Conservation (phyloP, 2,329 filamentous ascomycete species). For the Coleophoma crateriformis region DNA sequence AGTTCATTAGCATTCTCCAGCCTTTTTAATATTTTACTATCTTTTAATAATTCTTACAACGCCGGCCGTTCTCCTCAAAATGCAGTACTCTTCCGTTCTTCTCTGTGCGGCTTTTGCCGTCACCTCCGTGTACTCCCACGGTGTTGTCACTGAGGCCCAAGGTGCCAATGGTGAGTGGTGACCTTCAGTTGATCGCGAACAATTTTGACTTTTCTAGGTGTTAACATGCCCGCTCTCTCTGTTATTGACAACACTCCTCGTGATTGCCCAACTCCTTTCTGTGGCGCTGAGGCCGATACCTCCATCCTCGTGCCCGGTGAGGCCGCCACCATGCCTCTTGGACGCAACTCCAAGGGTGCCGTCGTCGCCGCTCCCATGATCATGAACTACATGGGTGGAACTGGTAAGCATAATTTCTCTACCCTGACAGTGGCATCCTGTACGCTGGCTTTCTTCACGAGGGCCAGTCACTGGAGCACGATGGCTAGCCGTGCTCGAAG, state of each 20-base stretch:
- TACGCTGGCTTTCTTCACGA: too few species aligned
- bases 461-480: too few species aligned
- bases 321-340: slow-evolving; percentile 48
- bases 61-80: slow-evolving; percentile 20
- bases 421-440: too few species aligned
- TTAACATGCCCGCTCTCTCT: slow-evolving; percentile 9
- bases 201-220: slow-evolving; percentile 2
- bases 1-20: too few species aligned
- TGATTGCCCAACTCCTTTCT: slow-evolving; percentile 52
- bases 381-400: slow-evolving; percentile 28
- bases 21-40: too few species aligned
- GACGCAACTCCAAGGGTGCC: slow-evolving; percentile 53
- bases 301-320: slow-evolving; percentile 56
- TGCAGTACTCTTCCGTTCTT: slow-evolving; percentile 37
- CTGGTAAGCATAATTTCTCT: too few species aligned
- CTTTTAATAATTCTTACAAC: too few species aligned
- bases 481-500: too few species aligned
- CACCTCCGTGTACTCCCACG: slow-evolving; percentile 45
- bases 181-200: neutral
- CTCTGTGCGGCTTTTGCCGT: slow-evolving; percentile 35
- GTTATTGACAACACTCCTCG: slow-evolving; percentile 31
- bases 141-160: slow-evolving; percentile 46
- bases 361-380: slow-evolving; percentile 47
- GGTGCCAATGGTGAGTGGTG: slow-evolving; percentile 45
- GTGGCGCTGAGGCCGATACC: slow-evolving; percentile 58